Evolutionary conservation across 345 rosid genomes (phyloP), one percentile per base, ranked within the genome.

Genomic region (Gossypium rotundifolium): DNA sequence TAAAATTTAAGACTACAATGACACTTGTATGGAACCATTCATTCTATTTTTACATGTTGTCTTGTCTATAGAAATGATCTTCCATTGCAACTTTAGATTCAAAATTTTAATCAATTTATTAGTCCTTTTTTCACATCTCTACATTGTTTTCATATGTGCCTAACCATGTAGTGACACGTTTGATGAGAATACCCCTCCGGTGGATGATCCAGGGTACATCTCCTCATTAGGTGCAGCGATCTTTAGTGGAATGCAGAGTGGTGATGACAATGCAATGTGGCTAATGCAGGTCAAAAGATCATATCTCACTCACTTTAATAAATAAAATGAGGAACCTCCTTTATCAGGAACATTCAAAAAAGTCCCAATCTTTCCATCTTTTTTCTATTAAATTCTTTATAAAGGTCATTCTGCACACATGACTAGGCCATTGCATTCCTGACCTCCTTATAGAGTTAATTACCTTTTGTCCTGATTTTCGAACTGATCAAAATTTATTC

Each of bases 181-280:
- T 83, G 94, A 86, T 79, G 94, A 90, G 87, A 90, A 90, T 79
- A 88, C 94, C 73, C 94, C 94, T 18, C 94, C 89, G 5, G 75
- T 81, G 42, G 94, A 88, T 75, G 87, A 88, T 10, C 91, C 90
- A 38, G 87, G 79, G 72, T 90, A 86, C 82, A 86, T 88, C 70
- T 85, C 94, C 59, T 83, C 89, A 52, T 79, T 90, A 82, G 90
- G 94, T 69, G 90, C 88, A 69, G 90, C 94, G 80, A 84, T 83
- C 76, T 88, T 84, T 78, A 81, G 65, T 25, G 94, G 91, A 78
- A 83, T 90, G 90, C 87, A 85, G 77, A 84, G 85, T 74, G 91
- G 94, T 63, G 91, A 90, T 74, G 61, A 45, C n/a, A 82, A 88
- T 78, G 87, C 90, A 58, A 85, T 86, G 78, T 90, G 94, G 94